A percentile compares a stretch with the other conserved stretches of the same genome.
Conservation (phyloP, 306 rosid species). For the Glycine tomentella region DNA sequence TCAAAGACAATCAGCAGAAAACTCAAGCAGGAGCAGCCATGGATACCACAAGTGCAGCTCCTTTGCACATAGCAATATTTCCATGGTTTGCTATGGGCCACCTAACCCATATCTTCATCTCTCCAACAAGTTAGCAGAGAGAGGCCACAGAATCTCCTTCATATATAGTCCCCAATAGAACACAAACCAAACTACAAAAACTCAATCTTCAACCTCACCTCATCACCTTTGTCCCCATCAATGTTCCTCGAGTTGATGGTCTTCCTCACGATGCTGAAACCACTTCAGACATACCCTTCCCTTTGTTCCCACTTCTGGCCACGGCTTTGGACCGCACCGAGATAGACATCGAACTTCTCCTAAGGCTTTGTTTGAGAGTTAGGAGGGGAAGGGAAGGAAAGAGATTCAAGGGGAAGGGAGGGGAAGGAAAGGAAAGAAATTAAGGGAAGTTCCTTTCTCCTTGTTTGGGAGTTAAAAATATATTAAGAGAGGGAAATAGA, state of each 20-base stretch:
- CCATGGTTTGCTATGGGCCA: slow-evolving; percentile 57
- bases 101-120: slow-evolving; percentile 31
- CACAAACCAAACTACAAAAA: slow-evolving; percentile 9
- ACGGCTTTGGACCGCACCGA: too few relatives aligned
- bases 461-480: too few relatives aligned
- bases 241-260: background rate
- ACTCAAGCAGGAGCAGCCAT: background rate
- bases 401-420: too few relatives aligned
- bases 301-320: too few relatives aligned
- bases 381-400: too few relatives aligned
- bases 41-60: background rate
- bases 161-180: slow-evolving; percentile 33
- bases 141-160: slow-evolving; percentile 46
- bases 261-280: background rate
- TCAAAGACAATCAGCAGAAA: background rate
- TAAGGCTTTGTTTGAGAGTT: too few relatives aligned
- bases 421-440: too few relatives aligned
- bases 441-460: too few relatives aligned
- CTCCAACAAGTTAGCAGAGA: slow-evolving; percentile 43
- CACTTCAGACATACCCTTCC: background rate
- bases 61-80: slow-evolving; percentile 46
- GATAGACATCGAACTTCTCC: too few relatives aligned
- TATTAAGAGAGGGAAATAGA: too few relatives aligned
- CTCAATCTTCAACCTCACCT: slow-evolving; percentile 40
- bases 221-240: background rate